Evolutionary conservation across 2,329 filamentous ascomycete species (phyloP).

Genomic region (Phaeoacremonium minimum): DNA sequence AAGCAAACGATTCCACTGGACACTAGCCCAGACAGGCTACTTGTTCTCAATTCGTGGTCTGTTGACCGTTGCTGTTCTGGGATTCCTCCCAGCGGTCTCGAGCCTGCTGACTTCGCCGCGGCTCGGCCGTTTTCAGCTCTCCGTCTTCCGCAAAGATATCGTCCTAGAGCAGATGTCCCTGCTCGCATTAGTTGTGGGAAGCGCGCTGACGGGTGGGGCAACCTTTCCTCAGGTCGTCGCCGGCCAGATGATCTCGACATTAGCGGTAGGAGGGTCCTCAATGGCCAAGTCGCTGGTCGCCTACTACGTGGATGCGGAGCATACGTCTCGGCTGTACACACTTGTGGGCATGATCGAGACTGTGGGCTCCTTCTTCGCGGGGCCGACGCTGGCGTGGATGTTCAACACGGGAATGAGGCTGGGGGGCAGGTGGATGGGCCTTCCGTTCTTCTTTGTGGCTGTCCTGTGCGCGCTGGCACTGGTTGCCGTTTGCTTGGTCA

Average conservation of each 20-base stretch:
- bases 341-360: conserved; percentile 20
- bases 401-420: too few relatives aligned
- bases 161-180: conserved; percentile 18
- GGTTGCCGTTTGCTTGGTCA: too few relatives aligned
- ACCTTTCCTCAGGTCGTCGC: conserved; percentile 11
- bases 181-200: conserved; percentile 12
- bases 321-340: conserved; percentile 20
- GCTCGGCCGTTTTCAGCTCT: too few relatives aligned
- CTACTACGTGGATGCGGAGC: conserved; percentile 11
- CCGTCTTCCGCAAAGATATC: too few relatives aligned
- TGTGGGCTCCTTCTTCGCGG: conserved; percentile 14
- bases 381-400: conserved; percentile 18
- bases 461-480: too few relatives aligned
- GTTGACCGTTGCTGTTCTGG: too few relatives aligned
- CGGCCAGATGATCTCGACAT: conserved; percentile 15
- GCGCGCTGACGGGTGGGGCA: conserved; percentile 13
- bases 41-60: too few relatives aligned
- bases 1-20: too few relatives aligned
- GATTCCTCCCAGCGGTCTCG: too few relatives aligned
- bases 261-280: conserved; percentile 13
- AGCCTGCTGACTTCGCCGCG: too few relatives aligned
- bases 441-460: conserved; percentile 2
- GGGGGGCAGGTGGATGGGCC: conserved; percentile 1
- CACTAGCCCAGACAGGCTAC: too few relatives aligned
- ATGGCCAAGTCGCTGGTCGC: conserved; percentile 15